These are phyloP conservation scores for Dendrobium huoshanense DNA, from an alignment of 106 monocot species.

Conservation along the genomic window DNA sequence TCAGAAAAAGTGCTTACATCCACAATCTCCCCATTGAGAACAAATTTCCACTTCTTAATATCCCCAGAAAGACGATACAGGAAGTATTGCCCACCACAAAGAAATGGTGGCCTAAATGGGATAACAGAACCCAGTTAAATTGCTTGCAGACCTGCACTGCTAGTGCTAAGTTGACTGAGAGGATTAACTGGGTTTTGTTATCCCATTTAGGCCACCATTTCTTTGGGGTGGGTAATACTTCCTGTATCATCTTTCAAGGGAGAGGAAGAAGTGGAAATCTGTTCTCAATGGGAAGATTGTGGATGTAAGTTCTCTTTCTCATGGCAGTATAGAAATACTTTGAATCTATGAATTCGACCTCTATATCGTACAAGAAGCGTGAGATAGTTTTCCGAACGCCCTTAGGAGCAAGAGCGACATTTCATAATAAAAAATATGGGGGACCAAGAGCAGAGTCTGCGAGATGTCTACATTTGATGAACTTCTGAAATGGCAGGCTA, in stretches of 20 bases:
- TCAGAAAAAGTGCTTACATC: conserved; percentile 60
- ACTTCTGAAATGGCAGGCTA: conserved; percentile 39
- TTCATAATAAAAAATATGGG: conserved; percentile 79
- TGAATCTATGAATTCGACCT: conserved; percentile 83
- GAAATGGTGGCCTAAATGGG: conserved; percentile 82
- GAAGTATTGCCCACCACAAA: conserved; percentile 45
- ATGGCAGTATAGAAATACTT: conserved; percentile 58
- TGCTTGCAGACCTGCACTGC: conserved; percentile 14
- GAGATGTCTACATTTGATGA: conserved; percentile 22
- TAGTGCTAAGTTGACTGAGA: conserved; percentile 27
- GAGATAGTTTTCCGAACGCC: conserved; percentile 70
- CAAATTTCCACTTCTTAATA: conserved; percentile 35
- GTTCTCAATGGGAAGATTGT: conserved; percentile 59
- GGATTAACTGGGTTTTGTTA: conserved; percentile 33
- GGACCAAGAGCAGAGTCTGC: conserved; percentile 50
- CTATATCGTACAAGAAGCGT: conserved; percentile 36
- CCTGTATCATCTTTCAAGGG: conserved; percentile 42
- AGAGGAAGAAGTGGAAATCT: conserved; percentile 39
- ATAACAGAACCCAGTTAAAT: conserved; percentile 54
- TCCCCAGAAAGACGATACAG: conserved; percentile 41
- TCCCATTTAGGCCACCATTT: conserved; percentile 86
- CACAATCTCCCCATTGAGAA: conserved; percentile 67
- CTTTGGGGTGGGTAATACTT: conserved; percentile 40
- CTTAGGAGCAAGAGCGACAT: conserved; percentile 72
- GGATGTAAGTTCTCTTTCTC: conserved; percentile 62